phyloP scores from a whole-genome alignment of 2,329 filamentous ascomycete genomes.

The Aspergillus pseudotamarii region DNA sequence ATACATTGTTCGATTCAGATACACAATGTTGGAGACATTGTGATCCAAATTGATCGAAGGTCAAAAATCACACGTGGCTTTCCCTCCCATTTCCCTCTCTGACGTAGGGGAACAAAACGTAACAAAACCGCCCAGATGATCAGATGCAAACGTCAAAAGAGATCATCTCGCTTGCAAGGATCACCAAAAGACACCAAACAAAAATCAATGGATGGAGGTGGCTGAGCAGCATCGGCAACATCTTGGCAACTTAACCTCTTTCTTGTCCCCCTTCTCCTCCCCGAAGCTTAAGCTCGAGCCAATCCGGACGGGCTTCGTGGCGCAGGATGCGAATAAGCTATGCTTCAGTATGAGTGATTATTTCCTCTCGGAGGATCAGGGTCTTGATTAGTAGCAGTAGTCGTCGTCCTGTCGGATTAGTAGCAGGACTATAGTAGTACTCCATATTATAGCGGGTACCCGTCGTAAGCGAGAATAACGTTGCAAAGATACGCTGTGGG shows the following conservation, averaged over 20 bases:
- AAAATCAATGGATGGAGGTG: conserved; percentile 2
- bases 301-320: conserved; percentile 4
- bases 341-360: conserved; percentile 1
- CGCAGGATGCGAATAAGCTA: background rate
- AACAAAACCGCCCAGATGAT: background rate
- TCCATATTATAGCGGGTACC: background rate
- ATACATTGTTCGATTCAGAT: no score
- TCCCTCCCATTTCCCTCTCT: background rate
- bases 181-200: conserved; percentile 1
- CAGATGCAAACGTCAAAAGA: background rate
- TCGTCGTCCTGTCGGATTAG: no score
- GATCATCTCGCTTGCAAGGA: conserved; percentile 4
- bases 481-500: background rate
- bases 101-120: background rate
- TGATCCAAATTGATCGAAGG: background rate
- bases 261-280: background rate
- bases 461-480: background rate
- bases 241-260: background rate
- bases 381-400: background rate
- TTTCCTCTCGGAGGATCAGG: background rate
- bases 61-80: no score
- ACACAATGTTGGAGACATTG: background rate
- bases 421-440: background rate
- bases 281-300: conserved; percentile 11
- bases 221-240: background rate